Base-by-base conservation (phyloP, 345 rosid species). In the Odontarrhena argentea region DNA sequence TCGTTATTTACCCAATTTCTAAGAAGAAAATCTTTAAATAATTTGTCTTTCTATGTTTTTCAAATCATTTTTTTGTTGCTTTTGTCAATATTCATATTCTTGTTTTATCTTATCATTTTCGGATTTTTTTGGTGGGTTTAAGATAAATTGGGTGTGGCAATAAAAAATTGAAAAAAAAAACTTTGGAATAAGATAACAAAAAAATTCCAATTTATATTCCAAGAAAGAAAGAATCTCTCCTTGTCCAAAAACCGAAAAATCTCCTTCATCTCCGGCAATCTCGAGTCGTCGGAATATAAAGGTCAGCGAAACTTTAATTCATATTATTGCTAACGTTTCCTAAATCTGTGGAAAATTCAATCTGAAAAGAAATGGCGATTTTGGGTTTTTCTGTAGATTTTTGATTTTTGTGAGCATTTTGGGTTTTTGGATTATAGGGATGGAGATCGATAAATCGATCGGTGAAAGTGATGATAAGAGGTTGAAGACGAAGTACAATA, bases 391-490 rank as follows among this genome's bases (percentile, higher is more conserved):
- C n/a, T 26, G 1, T 43, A 65, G 52, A 65, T 18, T 66, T 72
- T 68, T 67, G 53, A 67, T 60, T 37, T 22, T 68, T 55, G 24
- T 24, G 42, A 38, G 49, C 51, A 47, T 60, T 71, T 45, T 35
- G 47, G 10, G 48, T 44, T 68, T 25, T 26, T 49, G 45, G 8
- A 26, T 34, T 69, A 79, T 68, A 77, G 48, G 48, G 30, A 94
- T 94, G 99, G 99, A 94, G 88, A 88, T 94, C 75, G 93, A 88
- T 52, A 79, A 79, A 77, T 96, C 97, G 71, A 82, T 94, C 62
- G 76, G 76, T 49, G 96, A 78, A 74, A 84, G 97, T 54, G 97
- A 86, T 51, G 99, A 94, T 62, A 78, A 65, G 76, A 83, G 99
- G 83, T 87, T 94, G 59, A 91, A 83, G 85, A 94, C 96, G 30